phyloP scores from a whole-genome alignment of 768 basidiomycete genomes.

The button mushroom (Agaricus bisporus) region DNA sequence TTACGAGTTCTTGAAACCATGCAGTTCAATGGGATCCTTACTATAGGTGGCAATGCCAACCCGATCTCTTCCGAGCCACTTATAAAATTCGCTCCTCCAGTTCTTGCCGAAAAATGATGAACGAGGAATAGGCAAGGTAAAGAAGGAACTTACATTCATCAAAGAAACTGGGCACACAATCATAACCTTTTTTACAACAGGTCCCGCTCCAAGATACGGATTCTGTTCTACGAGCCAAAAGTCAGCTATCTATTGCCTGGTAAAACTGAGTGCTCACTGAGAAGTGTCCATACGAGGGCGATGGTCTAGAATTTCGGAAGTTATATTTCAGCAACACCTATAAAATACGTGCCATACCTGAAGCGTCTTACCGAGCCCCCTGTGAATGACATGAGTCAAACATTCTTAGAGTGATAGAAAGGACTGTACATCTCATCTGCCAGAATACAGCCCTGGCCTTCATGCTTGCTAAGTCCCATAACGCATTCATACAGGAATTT shows the following conservation, averaged over 20 bases:
- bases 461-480: slow-evolving; percentile 89
- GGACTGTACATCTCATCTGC: slow-evolving; percentile 87
- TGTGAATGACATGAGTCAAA: slow-evolving; percentile 8
- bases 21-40: slow-evolving; percentile 44
- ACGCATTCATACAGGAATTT: slow-evolving; percentile 93
- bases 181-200: slow-evolving; percentile 71
- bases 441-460: slow-evolving; percentile 90
- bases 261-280: slow-evolving; percentile 49
- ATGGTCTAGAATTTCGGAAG: slow-evolving; percentile 55
- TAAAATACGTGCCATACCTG: slow-evolving; percentile 38
- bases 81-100: slow-evolving; percentile 93
- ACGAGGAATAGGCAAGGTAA: background rate
- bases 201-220: slow-evolving; percentile 54
- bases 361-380: slow-evolving; percentile 97
- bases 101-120: slow-evolving; percentile 44
- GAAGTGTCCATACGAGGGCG: slow-evolving; percentile 84
- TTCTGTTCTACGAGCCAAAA: slow-evolving; percentile 60
- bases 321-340: background rate
- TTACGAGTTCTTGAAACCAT: slow-evolving; percentile 71
- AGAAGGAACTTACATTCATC: slow-evolving; percentile 51
- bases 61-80: slow-evolving; percentile 71
- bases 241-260: background rate
- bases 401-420: background rate
- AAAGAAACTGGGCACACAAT: slow-evolving; percentile 94
- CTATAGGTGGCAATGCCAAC: slow-evolving; percentile 39